These are phyloP conservation scores for Biancaea sappan DNA, from an alignment of 306 rosid genomes.

Conservation along the genomic window DNA sequence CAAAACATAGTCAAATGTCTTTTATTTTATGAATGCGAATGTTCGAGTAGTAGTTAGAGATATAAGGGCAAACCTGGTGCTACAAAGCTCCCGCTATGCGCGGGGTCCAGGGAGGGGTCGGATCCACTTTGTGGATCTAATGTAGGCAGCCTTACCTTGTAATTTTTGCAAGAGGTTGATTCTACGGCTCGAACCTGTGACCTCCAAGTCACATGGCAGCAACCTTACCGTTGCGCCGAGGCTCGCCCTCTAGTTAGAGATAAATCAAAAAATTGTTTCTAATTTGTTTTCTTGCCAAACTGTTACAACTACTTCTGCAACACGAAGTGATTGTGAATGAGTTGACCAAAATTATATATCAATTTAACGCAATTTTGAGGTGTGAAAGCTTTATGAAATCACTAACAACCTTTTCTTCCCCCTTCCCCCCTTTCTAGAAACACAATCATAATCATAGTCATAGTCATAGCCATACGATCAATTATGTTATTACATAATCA, in stretches of 20 bases:
- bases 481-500: too few relatives aligned
- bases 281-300: background rate
- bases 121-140: too few relatives aligned
- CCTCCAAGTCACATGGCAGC: too few relatives aligned
- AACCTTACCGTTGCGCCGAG: too few relatives aligned
- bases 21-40: background rate
- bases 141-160: too few relatives aligned
- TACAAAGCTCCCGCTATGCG: too few relatives aligned
- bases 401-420: too few relatives aligned
- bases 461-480: background rate
- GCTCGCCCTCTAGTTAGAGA: too few relatives aligned
- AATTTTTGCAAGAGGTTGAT: too few relatives aligned
- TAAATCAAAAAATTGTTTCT: background rate
- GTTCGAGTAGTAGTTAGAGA: background rate
- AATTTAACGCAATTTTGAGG: background rate
- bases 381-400: background rate
- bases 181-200: too few relatives aligned
- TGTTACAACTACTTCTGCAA: background rate
- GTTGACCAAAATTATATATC: background rate
- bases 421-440: background rate
- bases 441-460: background rate
- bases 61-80: too few relatives aligned
- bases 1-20: background rate
- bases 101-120: too few relatives aligned
- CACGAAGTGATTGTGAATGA: background rate